Percentiles rank a stretch among this genome's conserved stretches.
phyloP scores from a whole-genome alignment of 352 stramenopile genomes.

The Phytopythium mirpurense region DNA sequence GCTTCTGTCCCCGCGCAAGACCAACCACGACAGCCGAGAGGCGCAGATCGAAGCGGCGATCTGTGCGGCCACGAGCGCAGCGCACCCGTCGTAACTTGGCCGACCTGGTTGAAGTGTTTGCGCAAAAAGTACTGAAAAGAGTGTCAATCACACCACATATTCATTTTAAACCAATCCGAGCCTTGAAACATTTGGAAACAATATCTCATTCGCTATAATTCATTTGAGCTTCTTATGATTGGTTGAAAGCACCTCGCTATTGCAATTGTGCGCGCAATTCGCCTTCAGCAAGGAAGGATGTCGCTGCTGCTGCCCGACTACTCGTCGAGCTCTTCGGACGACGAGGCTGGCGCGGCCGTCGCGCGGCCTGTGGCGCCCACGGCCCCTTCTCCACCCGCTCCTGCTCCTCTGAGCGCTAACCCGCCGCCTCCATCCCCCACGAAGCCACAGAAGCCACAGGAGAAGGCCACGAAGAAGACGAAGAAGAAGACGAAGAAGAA shows the following conservation, averaged over 20 bases:
- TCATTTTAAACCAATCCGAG: too few relatives aligned
- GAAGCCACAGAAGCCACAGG: not conserved
- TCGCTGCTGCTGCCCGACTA: constrained; percentile 54
- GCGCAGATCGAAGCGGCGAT: constrained; percentile 62
- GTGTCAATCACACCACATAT: too few relatives aligned
- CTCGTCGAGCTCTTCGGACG: constrained; percentile 43
- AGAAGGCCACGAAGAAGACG: constrained; percentile 10
- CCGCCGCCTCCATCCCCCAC: not conserved
- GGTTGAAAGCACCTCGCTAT: not conserved
- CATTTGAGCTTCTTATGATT: not conserved
- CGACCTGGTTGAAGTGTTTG: not conserved
- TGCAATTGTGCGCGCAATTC: not conserved
- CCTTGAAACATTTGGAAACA: too few relatives aligned
- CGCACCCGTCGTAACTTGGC: not conserved
- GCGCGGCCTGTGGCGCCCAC: not conserved
- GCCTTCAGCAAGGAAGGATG: constrained; percentile 20
- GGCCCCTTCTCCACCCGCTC: not conserved
- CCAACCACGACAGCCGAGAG: constrained; percentile 34
- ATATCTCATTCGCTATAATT: not conserved
- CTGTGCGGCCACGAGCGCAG: constrained; percentile 39
- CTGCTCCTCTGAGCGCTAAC: not conserved
- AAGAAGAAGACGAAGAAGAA: constrained; percentile 25
- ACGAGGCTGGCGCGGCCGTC: constrained; percentile 15
- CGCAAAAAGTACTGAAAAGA: too few relatives aligned
- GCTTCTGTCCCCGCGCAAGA: constrained; percentile 10